Percentiles rank a stretch among this genome's conserved stretches.
Evolutionary conservation across 1,284 basidiomycete species (phyloP).

Genomic region (Ustilago xerochloae): DNA sequence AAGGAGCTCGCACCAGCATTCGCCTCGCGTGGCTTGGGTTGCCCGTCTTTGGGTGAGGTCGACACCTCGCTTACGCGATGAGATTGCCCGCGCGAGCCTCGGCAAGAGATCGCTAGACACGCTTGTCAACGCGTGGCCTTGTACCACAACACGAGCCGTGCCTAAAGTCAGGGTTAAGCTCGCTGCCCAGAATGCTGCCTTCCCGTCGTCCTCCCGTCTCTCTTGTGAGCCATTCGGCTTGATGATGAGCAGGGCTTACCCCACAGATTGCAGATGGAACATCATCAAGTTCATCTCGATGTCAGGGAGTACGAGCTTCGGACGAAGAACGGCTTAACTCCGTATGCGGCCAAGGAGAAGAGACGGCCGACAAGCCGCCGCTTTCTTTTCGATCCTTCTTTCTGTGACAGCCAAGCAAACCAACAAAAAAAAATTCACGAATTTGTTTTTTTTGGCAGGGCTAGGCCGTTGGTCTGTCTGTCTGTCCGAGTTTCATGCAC

Average conservation of each 20-base stretch:
- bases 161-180: conserved; percentile 7
- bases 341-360: background rate
- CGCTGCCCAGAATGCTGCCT: background rate
- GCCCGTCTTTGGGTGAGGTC: too few species aligned
- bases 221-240: background rate
- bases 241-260: background rate
- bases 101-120: background rate
- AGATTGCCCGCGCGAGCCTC: background rate
- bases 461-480: background rate
- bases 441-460: background rate
- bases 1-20: background rate
- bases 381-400: background rate
- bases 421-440: background rate
- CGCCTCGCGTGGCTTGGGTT: background rate
- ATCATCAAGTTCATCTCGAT: background rate
- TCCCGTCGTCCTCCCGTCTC: background rate
- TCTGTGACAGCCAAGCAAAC: too few species aligned
- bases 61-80: background rate
- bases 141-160: conserved; percentile 4
- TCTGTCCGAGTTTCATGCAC: background rate
- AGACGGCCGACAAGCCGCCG: background rate
- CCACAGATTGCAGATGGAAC: too few species aligned
- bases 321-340: background rate
- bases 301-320: background rate
- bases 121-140: background rate